A percentile compares a stretch with the other conserved stretches of the same genome.
These are phyloP conservation scores for Coffea humblotiana DNA, from an alignment of 305 asterid species.

Conservation along the genomic window DNA sequence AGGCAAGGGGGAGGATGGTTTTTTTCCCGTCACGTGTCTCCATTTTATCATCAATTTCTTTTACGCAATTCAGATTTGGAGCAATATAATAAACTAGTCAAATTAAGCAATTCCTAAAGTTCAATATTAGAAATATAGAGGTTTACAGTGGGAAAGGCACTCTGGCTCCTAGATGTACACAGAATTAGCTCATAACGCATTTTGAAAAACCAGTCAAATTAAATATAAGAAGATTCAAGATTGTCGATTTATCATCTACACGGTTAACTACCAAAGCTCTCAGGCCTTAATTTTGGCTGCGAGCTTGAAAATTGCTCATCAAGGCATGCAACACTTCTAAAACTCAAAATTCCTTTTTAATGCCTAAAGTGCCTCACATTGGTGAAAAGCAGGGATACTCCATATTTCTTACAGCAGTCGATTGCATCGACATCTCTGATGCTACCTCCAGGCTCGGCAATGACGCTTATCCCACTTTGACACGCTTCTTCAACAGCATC, in stretches of 20 bases:
- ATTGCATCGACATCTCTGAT: constrained; percentile 82
- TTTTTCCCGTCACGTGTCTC: not conserved
- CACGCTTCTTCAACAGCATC: constrained; percentile 99
- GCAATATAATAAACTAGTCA: not conserved
- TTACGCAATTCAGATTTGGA: not conserved
- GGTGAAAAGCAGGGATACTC: constrained; percentile 77
- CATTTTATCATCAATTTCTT: not conserved
- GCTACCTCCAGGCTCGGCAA: constrained; percentile 96
- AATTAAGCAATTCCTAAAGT: not conserved
- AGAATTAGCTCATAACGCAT: not conserved
- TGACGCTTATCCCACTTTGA: constrained; percentile 65
- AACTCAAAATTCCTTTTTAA: constrained; percentile 25
- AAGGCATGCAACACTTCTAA: not conserved
- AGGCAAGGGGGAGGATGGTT: too few species aligned
- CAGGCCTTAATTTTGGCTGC: not conserved
- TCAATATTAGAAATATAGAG: not conserved
- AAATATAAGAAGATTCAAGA: not conserved
- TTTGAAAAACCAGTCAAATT: not conserved
- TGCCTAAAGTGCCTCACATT: constrained; percentile 95
- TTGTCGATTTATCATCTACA: not conserved
- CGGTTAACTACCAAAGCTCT: constrained; percentile 11
- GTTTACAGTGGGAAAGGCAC: not conserved
- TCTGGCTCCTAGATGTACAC: not conserved
- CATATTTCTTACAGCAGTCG: constrained; percentile 89
- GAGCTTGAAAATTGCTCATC: not conserved